Conservation (phyloP, 73 alveolate genomes). For the Stentor roeselii region DNA sequence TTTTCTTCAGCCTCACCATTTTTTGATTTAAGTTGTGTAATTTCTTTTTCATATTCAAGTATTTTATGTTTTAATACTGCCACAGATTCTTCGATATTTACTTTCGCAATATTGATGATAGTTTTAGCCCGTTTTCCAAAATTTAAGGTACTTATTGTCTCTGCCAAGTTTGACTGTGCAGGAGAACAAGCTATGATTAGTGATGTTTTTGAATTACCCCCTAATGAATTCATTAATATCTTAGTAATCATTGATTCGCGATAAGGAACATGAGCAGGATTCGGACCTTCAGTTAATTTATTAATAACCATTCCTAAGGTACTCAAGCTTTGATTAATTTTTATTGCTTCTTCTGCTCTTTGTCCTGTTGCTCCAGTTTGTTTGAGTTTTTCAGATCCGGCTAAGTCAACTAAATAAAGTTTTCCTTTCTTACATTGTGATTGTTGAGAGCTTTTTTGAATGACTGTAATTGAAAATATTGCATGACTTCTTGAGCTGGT, state of each 20-base stretch:
- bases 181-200: constrained; percentile 78
- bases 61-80: no score
- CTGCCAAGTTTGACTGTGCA: constrained; percentile 70
- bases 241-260: constrained; percentile 59
- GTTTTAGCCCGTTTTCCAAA: constrained; percentile 72
- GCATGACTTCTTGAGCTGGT: constrained; percentile 91
- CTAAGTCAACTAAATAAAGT: constrained; percentile 90
- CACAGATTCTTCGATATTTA: constrained; percentile 62
- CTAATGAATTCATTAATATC: constrained; percentile 73
- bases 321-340: constrained; percentile 70
- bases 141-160: constrained; percentile 74
- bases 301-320: constrained; percentile 81
- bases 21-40: constrained; percentile 48
- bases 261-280: constrained; percentile 58
- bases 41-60: constrained; percentile 50
- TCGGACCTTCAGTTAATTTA: constrained; percentile 59
- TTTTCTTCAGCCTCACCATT: constrained; percentile 27
- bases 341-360: constrained; percentile 82
- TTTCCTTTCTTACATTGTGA: constrained; percentile 61
- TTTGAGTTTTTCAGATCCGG: constrained; percentile 86
- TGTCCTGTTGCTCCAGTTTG: constrained; percentile 86
- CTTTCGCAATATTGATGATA: constrained; percentile 53
- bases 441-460: constrained; percentile 67
- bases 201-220: constrained; percentile 88
- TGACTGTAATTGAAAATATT: constrained; percentile 76